phyloP scores from a whole-genome alignment of 192 early-diverging fungal species.

The Podila epicladia region DNA sequence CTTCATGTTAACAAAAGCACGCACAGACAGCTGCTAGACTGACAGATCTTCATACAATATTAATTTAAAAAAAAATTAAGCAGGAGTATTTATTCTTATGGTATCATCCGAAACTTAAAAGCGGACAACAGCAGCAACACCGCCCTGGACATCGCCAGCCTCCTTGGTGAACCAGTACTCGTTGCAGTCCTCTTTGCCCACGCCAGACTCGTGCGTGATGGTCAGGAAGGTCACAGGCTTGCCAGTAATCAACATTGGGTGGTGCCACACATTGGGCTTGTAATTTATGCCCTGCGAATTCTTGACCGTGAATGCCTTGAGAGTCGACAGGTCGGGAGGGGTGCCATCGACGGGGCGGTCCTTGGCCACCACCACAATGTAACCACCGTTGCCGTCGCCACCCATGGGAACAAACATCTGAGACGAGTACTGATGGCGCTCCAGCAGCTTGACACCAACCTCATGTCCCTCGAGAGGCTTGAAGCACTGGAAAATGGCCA shows the following conservation, averaged over 20 bases:
- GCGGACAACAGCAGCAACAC: conserved; percentile 24
- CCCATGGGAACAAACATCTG: conserved; percentile 90
- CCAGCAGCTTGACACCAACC: conserved; percentile 77
- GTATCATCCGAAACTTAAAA: conserved; percentile 1
- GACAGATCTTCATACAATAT: too few relatives aligned
- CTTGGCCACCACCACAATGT: conserved; percentile 84
- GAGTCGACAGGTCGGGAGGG: conserved; percentile 72
- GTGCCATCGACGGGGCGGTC: conserved; percentile 70
- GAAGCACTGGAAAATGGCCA: conserved; percentile 75
- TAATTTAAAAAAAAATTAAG: background rate
- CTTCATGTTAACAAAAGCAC: background rate
- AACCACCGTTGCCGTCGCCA: conserved; percentile 56
- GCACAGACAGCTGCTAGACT: too few relatives aligned
- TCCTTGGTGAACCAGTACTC: conserved; percentile 57
- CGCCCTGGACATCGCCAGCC: conserved; percentile 17
- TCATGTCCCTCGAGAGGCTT: conserved; percentile 53
- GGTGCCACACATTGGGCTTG: conserved; percentile 86
- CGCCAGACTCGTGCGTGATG: conserved; percentile 83
- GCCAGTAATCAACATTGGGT: conserved; percentile 79
- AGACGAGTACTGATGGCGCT: conserved; percentile 85
- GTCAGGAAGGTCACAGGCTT: conserved; percentile 71
- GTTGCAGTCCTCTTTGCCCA: conserved; percentile 78
- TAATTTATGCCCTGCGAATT: conserved; percentile 87
- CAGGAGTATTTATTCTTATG: background rate
- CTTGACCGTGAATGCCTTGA: conserved; percentile 78